These are phyloP conservation scores for Parastagonospora avenae DNA, from an alignment of 2,329 filamentous ascomycete genomes.

Conservation along the genomic window DNA sequence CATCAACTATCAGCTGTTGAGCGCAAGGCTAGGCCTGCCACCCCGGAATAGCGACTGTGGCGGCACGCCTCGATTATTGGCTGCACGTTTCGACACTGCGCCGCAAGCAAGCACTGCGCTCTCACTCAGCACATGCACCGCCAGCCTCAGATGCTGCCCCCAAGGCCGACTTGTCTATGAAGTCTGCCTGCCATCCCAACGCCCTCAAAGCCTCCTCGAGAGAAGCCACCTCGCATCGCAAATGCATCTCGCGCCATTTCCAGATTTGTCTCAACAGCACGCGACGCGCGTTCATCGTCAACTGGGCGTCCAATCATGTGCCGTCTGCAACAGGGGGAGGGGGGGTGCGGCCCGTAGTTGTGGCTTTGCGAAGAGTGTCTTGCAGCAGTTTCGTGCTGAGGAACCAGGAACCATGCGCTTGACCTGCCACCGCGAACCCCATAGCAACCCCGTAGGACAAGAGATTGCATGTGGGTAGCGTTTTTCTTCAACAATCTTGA, in stretches of 20 bases:
- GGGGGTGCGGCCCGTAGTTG: conserved; percentile 11
- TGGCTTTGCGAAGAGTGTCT: too few species aligned
- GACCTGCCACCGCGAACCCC: too few species aligned
- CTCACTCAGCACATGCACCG: not conserved
- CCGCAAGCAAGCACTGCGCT: not conserved
- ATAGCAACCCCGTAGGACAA: too few species aligned
- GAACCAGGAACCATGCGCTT: too few species aligned
- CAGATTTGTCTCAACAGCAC: not conserved
- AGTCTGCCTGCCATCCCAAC: too few species aligned
- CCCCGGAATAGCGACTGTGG: too few species aligned
- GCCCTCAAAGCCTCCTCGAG: too few species aligned
- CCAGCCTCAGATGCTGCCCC: not conserved
- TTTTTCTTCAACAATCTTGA: too few species aligned
- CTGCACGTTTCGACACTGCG: conserved; percentile 15
- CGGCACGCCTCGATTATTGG: conserved; percentile 9
- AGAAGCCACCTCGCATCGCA: not conserved
- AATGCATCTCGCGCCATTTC: not conserved
- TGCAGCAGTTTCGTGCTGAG: too few species aligned
- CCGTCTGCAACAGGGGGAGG: conserved; percentile 7
- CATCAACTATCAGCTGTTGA: too few species aligned
- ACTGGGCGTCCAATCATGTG: conserved; percentile 8
- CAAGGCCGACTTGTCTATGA: not conserved
- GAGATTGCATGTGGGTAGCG: too few species aligned
- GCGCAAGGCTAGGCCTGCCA: too few species aligned
- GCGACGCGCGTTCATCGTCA: conserved; percentile 20